Evolutionary conservation across 306 rosid genomes (phyloP).

Genomic region (Glycyrrhiza uralensis): DNA sequence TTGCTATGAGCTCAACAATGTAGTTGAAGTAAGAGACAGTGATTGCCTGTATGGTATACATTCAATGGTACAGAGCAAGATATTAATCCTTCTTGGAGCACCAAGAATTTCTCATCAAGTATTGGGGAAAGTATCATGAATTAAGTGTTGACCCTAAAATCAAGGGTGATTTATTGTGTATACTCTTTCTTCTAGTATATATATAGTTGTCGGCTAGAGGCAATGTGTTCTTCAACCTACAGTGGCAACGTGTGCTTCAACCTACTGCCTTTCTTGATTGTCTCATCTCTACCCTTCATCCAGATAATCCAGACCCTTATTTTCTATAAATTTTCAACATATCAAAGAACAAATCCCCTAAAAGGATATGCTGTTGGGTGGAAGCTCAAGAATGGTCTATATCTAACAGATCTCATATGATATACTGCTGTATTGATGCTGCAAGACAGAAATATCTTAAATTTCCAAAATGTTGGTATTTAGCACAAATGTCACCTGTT

Average conservation of each 20-base stretch:
- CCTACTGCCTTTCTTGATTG: background rate
- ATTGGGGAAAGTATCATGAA: background rate
- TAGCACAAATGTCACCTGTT: background rate
- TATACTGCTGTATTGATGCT: background rate
- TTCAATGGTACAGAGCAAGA: background rate
- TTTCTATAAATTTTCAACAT: background rate
- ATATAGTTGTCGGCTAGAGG: background rate
- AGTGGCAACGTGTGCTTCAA: background rate
- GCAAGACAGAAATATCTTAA: background rate
- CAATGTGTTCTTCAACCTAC: background rate
- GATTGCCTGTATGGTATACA: background rate
- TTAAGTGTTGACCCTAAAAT: background rate
- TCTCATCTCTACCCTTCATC: background rate
- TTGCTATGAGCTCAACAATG: background rate
- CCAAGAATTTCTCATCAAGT: background rate
- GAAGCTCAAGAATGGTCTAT: background rate
- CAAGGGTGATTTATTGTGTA: background rate
- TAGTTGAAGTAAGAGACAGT: background rate
- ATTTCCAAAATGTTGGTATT: background rate
- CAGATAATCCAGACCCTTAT: background rate
- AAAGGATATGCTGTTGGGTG: background rate
- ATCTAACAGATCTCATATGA: background rate
- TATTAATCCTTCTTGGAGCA: background rate
- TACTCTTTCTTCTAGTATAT: background rate
- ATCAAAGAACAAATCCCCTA: background rate